A percentile compares a stretch with the other conserved stretches of the same genome.
Conservation (phyloP, 768 basidiomycete species). For the Lepiota venenata region DNA sequence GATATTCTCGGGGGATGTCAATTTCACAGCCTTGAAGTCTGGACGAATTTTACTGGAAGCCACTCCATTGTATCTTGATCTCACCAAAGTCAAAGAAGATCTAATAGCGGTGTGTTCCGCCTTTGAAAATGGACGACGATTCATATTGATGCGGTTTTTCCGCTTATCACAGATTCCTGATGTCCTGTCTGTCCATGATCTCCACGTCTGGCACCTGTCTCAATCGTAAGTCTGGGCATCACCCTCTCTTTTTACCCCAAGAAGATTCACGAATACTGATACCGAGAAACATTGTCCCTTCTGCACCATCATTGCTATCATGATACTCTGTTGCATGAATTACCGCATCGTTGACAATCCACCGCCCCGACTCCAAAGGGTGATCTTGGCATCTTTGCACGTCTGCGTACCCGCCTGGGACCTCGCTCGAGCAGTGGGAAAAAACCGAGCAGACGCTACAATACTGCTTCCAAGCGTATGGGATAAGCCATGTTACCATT, state of each 20-base stretch:
- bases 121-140: not conserved
- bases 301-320: not conserved
- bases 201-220: slow-evolving; percentile 55
- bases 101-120: slow-evolving; percentile 35
- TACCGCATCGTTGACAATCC: not conserved
- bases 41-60: slow-evolving; percentile 52
- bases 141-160: not conserved
- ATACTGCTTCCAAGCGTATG: slow-evolving; percentile 50
- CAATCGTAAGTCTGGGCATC: slow-evolving; percentile 38
- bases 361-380: slow-evolving; percentile 22
- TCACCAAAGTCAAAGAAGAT: slow-evolving; percentile 46
- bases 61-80: slow-evolving; percentile 45
- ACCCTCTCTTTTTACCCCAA: not conserved
- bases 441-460: slow-evolving; percentile 44
- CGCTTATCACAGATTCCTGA: slow-evolving; percentile 32
- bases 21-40: slow-evolving; percentile 35
- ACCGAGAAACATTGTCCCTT: too few species aligned
- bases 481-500: slow-evolving; percentile 53
- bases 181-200: slow-evolving; percentile 46
- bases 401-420: slow-evolving; percentile 47
- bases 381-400: slow-evolving; percentile 51
- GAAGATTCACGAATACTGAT: too few species aligned
- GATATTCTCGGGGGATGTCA: not conserved
- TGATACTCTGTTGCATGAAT: not conserved
- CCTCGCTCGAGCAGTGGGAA: slow-evolving; percentile 47